Base-by-base conservation (phyloP, 805 yeast species). In the Tetrapisispora taiwanensis region DNA sequence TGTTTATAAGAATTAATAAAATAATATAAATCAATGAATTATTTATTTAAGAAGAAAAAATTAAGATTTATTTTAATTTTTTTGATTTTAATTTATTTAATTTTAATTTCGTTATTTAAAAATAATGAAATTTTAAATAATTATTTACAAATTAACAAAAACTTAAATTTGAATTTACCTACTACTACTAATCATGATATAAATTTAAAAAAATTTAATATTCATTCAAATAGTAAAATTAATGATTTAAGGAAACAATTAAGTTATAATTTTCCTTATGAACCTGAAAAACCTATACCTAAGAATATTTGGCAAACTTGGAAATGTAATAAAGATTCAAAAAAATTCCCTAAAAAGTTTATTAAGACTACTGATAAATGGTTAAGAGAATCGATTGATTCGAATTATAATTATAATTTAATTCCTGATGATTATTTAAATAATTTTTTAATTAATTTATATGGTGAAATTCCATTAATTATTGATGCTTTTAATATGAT, bases 301-400 rank as follows among this genome's bases (percentile, higher is more conserved):
- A 83, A 80, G 18, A 75, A 76, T 51, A 78, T 90, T 34, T 90
- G 97, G 95, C 97, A 90, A 65, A 80, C 95, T 1, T 90, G 97
- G 96, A 90, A 88, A 64, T 78, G 73, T 39, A 78, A 76, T 15
- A 55, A 73, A 39, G 69, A 70, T 34, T 81, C 81, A 49, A 69
- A 67, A 18, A 58, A 69, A 13, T 80, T 86, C 57, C 84, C 85
- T 18, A 55, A 69, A 10, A 59, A 63, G 28, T 81, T 77, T 57
- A 67, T 62, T 38, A 66, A 67, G 30, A 73, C 68, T 36, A 76
- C 77, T 46, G 60, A 71, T 15, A 67, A 79, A 32, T 90, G 97
- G 97, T 38, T 37, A 4, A 27, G 43, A 4, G 47, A 48, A 4
- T 37, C 47, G 7, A 81, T 74, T 57, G 77, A 78, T 7, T 15